These are phyloP conservation scores for Gossypium schwendimanii DNA, from an alignment of 441 rosid genomes.

Conservation along the genomic window DNA sequence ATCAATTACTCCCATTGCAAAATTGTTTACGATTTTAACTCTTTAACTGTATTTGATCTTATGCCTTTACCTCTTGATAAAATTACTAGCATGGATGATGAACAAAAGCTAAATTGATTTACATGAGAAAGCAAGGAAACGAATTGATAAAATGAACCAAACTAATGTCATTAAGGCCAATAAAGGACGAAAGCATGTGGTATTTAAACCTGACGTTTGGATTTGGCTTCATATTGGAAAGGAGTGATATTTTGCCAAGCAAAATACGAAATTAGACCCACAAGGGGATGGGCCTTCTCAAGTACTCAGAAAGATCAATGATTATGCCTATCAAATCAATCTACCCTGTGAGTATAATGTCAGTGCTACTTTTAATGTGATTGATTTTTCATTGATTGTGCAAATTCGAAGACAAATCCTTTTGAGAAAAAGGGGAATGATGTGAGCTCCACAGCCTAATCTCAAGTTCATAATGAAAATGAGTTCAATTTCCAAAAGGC, in stretches of 20 bases:
- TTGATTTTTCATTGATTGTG: background rate
- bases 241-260: background rate
- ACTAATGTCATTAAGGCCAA: background rate
- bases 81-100: background rate
- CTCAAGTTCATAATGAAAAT: background rate
- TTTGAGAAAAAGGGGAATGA: background rate
- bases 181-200: background rate
- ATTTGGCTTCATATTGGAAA: background rate
- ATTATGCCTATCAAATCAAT: background rate
- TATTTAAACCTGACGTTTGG: background rate
- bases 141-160: background rate
- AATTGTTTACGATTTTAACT: background rate
- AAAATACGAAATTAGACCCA: background rate
- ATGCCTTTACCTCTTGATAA: background rate
- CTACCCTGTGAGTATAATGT: background rate
- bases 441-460: background rate
- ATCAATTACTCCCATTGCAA: background rate
- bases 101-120: background rate
- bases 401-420: background rate
- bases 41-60: background rate
- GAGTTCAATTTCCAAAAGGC: background rate
- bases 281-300: background rate
- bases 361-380: background rate
- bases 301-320: background rate
- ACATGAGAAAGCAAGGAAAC: background rate